phyloP scores from a whole-genome alignment of 176 grass and related monocot species.

The Miscanthus lutarioriparius region DNA sequence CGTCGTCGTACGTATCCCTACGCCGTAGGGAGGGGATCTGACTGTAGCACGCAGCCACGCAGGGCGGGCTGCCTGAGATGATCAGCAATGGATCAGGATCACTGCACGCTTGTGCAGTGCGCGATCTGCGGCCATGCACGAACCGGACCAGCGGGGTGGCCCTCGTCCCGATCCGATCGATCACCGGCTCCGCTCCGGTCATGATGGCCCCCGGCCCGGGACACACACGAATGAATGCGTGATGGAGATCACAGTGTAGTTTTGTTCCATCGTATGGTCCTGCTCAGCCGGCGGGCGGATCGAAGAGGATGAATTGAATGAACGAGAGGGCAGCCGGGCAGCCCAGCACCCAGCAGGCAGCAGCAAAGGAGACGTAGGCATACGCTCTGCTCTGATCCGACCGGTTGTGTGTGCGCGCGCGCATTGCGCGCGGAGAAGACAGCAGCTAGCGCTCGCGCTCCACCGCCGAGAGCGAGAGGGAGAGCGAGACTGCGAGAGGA shows the following conservation, averaged over 20 bases:
- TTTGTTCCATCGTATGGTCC: not conserved
- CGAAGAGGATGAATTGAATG: not conserved
- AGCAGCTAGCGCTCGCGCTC: not conserved
- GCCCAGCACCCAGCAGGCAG: not conserved
- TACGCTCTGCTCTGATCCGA: not conserved
- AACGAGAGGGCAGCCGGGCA: not conserved
- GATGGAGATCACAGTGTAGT: not conserved
- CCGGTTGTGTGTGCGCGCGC: not conserved
- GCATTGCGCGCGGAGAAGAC: not conserved
- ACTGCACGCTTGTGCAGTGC: not conserved
- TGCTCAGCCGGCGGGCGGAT: not conserved
- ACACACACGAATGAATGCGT: not conserved
- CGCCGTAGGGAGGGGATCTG: not conserved
- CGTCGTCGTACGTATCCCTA: no score
- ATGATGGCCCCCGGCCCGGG: conserved; percentile 1
- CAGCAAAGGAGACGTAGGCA: not conserved
- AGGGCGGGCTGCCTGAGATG: not conserved
- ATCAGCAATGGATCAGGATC: not conserved
- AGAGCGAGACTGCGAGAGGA: not conserved
- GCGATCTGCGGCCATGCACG: conserved; percentile 4
- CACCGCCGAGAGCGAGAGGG: not conserved
- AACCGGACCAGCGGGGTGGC: not conserved
- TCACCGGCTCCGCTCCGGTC: not conserved
- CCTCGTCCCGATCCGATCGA: conserved; percentile 11
- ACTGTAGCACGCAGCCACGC: not conserved